A percentile compares a stretch with the other conserved stretches of the same genome.
Evolutionary conservation across 495 filamentous ascomycete genomes (phyloP).

Genomic region (Coniosporium apollinis): DNA sequence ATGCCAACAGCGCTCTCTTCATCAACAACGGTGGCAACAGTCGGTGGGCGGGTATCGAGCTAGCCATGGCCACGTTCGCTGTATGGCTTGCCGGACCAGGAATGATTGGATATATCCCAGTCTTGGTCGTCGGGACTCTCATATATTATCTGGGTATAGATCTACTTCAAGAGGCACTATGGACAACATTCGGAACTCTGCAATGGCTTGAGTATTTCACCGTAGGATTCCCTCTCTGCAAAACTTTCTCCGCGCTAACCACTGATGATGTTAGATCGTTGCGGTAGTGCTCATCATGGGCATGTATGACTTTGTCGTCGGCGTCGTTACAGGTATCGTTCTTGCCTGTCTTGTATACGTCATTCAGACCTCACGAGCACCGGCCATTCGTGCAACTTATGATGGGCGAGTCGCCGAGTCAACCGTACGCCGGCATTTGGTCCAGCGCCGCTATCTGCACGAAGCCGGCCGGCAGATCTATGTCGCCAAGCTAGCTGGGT

Average conservation of each 20-base stretch:
- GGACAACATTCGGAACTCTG: constrained; percentile 74
- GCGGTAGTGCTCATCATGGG: constrained; percentile 95
- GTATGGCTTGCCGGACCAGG: constrained; percentile 72
- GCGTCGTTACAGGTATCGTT: constrained; percentile 81
- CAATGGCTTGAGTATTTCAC: constrained; percentile 78
- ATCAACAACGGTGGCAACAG: constrained; percentile 79
- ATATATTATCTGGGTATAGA: constrained; percentile 93
- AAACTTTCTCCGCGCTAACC: not conserved
- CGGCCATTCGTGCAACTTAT: constrained; percentile 73
- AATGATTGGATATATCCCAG: constrained; percentile 83
- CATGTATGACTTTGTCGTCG: constrained; percentile 84
- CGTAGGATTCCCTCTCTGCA: constrained; percentile 32
- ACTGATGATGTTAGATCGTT: constrained; percentile 37
- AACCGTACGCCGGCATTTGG: constrained; percentile 76
- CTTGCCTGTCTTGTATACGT: constrained; percentile 82
- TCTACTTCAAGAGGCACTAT: constrained; percentile 69
- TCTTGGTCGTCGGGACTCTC: constrained; percentile 88
- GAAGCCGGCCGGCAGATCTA: constrained; percentile 75
- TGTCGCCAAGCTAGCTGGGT: constrained; percentile 79
- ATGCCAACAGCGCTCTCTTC: constrained; percentile 90
- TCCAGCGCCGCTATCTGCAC: constrained; percentile 71
- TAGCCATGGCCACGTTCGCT: constrained; percentile 62
- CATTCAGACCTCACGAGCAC: constrained; percentile 75
- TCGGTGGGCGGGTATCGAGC: constrained; percentile 68
- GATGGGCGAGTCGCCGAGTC: constrained; percentile 76